Evolutionary conservation across 805 yeast species (phyloP).

Genomic region (Suhomyces prunicola): DNA sequence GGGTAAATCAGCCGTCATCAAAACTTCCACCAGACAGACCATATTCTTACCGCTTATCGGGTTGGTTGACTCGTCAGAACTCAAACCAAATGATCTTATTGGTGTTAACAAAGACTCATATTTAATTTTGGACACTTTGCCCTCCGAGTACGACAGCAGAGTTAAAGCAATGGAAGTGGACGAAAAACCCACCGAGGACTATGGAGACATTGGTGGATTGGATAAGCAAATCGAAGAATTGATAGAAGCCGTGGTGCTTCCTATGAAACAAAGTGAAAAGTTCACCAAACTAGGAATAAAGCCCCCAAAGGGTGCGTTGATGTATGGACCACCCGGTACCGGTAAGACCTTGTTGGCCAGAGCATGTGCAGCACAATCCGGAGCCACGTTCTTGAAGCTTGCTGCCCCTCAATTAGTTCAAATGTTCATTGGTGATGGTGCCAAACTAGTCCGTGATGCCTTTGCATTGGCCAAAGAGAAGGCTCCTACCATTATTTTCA

Average conservation of each 20-base stretch:
- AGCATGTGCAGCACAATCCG: conserved; percentile 48
- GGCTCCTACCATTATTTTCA: conserved; percentile 46
- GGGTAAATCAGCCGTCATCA: conserved; percentile 97
- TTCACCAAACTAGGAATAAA: conserved; percentile 91
- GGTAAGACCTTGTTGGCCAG: conserved; percentile 47
- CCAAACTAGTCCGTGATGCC: conserved; percentile 45
- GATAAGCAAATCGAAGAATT: conserved; percentile 98
- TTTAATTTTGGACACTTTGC: conserved; percentile 86
- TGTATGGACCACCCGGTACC: conserved; percentile 51
- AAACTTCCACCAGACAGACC: conserved; percentile 96
- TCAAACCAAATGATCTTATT: conserved; percentile 95
- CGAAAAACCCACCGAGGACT: conserved; percentile 96
- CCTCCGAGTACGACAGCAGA: conserved; percentile 95
- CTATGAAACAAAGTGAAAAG: conserved; percentile 97
- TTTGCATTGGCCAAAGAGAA: conserved; percentile 46
- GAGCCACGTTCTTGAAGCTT: conserved; percentile 43
- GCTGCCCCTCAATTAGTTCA: conserved; percentile 48
- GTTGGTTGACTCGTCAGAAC: conserved; percentile 82
- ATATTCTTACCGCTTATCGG: conserved; percentile 95
- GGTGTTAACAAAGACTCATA: conserved; percentile 98
- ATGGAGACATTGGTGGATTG: conserved; percentile 95
- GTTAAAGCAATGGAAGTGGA: conserved; percentile 99
- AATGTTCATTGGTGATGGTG: conserved; percentile 48
- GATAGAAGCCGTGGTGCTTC: conserved; percentile 96
- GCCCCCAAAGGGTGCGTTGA: conserved; percentile 47